Conservation (phyloP, 768 basidiomycete genomes). For the Mrakia frigida region DNA sequence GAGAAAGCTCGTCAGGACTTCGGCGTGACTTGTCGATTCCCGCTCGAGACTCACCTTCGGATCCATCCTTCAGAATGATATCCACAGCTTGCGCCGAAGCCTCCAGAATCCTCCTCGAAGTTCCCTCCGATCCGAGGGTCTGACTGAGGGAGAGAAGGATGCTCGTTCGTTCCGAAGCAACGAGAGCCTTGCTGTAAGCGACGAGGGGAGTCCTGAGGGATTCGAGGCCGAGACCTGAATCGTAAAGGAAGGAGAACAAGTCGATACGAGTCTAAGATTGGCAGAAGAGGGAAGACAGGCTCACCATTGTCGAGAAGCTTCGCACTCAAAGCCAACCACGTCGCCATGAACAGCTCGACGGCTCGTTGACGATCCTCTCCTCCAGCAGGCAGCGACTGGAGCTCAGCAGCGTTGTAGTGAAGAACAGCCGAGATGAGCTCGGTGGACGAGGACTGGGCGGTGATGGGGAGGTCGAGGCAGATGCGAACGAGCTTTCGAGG, state of each 20-base stretch:
- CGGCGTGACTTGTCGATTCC: not conserved
- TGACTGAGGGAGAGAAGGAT: conserved; percentile 10
- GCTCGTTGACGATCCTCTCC: not conserved
- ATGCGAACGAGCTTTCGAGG: conserved; percentile 9
- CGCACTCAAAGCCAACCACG: conserved; percentile 10
- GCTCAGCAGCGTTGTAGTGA: not conserved
- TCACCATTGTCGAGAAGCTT: conserved; percentile 2
- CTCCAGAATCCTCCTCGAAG: not conserved
- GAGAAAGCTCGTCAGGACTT: no score
- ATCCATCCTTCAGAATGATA: conserved; percentile 25
- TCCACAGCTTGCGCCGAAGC: conserved; percentile 12
- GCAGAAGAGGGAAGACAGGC: not conserved
- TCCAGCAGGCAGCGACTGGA: not conserved
- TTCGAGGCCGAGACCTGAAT: not conserved
- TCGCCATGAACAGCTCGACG: conserved; percentile 15
- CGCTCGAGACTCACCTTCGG: conserved; percentile 19
- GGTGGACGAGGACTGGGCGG: not conserved
- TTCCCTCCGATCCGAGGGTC: not conserved
- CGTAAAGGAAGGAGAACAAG: not conserved
- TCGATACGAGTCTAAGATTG: not conserved
- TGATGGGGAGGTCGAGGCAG: not conserved
- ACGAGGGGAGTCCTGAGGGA: conserved; percentile 6
- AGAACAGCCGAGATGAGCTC: conserved; percentile 15
- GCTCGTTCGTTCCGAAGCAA: conserved; percentile 5
- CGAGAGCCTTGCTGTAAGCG: conserved; percentile 22